Evolutionary conservation across 2,329 filamentous ascomycete genomes (phyloP).

Genomic region (Raffaelea albimanens): DNA sequence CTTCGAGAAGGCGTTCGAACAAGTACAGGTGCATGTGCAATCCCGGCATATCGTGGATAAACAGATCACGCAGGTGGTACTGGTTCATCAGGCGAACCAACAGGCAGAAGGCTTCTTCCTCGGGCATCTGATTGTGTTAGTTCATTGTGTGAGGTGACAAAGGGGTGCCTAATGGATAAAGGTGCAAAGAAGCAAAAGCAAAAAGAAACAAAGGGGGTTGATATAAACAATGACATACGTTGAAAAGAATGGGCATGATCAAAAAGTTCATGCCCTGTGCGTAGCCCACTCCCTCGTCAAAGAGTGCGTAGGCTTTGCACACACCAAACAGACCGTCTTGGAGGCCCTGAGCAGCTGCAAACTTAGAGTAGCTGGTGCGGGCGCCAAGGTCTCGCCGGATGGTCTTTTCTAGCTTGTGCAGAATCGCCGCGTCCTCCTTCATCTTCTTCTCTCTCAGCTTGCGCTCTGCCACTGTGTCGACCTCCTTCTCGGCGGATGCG

Average conservation of each 20-base stretch:
- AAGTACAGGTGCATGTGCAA: conserved; percentile 89
- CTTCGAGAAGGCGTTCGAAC: conserved; percentile 88
- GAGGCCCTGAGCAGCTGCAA: conserved; percentile 78
- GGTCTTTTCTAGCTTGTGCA: conserved; percentile 80
- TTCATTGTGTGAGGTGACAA: no score
- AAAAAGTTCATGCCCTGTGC: conserved; percentile 99
- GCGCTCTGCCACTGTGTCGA: conserved; percentile 57
- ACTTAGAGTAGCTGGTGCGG: conserved; percentile 93
- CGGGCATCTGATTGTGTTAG: conserved; percentile 78
- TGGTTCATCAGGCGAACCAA: conserved; percentile 94
- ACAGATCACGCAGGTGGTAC: conserved; percentile 85
- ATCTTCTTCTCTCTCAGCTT: conserved; percentile 71
- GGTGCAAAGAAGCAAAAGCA: no score
- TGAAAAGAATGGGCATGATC: conserved; percentile 92
- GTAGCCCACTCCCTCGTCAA: conserved; percentile 89
- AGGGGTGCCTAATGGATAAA: no score
- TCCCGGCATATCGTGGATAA: conserved; percentile 92
- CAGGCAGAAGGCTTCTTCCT: conserved; percentile 92
- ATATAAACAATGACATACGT: conserved; percentile 46
- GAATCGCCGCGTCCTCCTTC: conserved; percentile 63
- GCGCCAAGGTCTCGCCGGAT: conserved; percentile 88
- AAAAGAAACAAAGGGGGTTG: neutral
- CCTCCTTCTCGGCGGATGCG: conserved; percentile 51
- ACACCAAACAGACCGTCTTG: conserved; percentile 92
- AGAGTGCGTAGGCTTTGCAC: conserved; percentile 95